A percentile compares a stretch with the other conserved stretches of the same genome.
Conservation (phyloP, 805 yeast species). For the Saccharomycopsis sp. region DNA sequence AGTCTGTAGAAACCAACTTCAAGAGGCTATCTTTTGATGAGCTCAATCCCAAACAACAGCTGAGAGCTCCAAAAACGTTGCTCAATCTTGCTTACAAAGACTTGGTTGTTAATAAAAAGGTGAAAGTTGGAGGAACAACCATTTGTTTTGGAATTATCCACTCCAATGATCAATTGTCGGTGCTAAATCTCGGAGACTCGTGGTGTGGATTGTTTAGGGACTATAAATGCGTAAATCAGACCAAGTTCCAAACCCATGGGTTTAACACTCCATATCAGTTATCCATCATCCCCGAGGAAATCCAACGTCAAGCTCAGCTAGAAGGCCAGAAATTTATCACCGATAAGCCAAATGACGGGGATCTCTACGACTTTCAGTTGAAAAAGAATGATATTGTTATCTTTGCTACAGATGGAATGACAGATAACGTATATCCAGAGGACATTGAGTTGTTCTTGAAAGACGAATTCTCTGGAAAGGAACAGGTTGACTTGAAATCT, state of each 20-base stretch:
- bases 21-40: constrained; percentile 22
- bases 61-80: constrained; percentile 38
- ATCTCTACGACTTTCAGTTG: constrained; percentile 57
- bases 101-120: constrained; percentile 48
- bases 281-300: constrained; percentile 68
- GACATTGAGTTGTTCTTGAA: constrained; percentile 66
- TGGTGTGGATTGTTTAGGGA: constrained; percentile 85
- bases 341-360: constrained; percentile 66
- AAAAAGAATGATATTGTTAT: constrained; percentile 68
- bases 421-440: constrained; percentile 70
- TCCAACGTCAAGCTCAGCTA: constrained; percentile 44
- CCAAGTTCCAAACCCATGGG: constrained; percentile 74
- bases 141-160: constrained; percentile 76
- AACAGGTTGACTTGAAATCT: constrained; percentile 34
- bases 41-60: constrained; percentile 11
- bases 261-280: constrained; percentile 92
- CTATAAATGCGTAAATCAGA: constrained; percentile 52
- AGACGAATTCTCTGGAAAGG: constrained; percentile 32
- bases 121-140: constrained; percentile 89
- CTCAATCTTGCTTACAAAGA: constrained; percentile 50
- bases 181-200: constrained; percentile 89
- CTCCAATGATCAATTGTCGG: constrained; percentile 45
- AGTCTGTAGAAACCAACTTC: constrained; percentile 40
- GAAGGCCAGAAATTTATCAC: constrained; percentile 60
- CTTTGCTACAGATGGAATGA: constrained; percentile 90